Conservation (phyloP, 2,329 filamentous ascomycete genomes). For the Colletotrichum tanaceti region DNA sequence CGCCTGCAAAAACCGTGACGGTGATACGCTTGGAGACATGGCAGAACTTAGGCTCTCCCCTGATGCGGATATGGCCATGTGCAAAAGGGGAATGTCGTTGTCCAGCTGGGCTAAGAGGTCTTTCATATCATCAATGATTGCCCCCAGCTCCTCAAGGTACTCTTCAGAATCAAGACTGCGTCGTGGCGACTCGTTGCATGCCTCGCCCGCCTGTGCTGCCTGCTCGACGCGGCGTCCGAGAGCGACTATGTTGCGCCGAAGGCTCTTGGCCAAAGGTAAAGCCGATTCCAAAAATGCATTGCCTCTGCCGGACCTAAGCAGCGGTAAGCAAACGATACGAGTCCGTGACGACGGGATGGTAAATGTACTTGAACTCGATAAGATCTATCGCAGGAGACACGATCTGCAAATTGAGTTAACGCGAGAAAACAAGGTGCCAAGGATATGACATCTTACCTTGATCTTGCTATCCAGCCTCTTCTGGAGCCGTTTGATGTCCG, state of each 20-base stretch:
- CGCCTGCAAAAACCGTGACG: constrained; percentile 89
- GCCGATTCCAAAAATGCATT: constrained; percentile 81
- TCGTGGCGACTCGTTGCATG: constrained; percentile 56
- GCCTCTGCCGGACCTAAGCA: constrained; percentile 61
- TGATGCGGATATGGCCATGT: constrained; percentile 92
- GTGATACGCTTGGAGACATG: constrained; percentile 85
- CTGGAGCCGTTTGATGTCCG: constrained; percentile 78
- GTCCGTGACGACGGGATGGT: neutral
- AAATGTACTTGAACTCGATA: constrained; percentile 83
- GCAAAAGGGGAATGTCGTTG: constrained; percentile 90
- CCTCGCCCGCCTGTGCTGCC: constrained; percentile 73
- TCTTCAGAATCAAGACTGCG: constrained; percentile 60
- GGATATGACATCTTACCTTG: constrained; percentile 62
- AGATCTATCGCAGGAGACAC: constrained; percentile 92
- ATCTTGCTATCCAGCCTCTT: constrained; percentile 86
- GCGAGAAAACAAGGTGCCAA: neutral
- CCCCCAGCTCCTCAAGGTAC: constrained; percentile 72
- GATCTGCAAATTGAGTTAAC: constrained; percentile 63
- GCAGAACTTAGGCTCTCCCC: constrained; percentile 86
- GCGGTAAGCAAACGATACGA: constrained; percentile 40
- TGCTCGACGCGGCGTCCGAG: constrained; percentile 80
- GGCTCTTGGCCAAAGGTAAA: constrained; percentile 81
- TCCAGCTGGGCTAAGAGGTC: constrained; percentile 82
- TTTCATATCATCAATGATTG: constrained; percentile 81
- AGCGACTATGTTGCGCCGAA: constrained; percentile 84